Evolutionary conservation across 139 green algal species (phyloP), one percentile per base, ranked within the genome.

Genomic region (Chlorella vulgaris): DNA sequence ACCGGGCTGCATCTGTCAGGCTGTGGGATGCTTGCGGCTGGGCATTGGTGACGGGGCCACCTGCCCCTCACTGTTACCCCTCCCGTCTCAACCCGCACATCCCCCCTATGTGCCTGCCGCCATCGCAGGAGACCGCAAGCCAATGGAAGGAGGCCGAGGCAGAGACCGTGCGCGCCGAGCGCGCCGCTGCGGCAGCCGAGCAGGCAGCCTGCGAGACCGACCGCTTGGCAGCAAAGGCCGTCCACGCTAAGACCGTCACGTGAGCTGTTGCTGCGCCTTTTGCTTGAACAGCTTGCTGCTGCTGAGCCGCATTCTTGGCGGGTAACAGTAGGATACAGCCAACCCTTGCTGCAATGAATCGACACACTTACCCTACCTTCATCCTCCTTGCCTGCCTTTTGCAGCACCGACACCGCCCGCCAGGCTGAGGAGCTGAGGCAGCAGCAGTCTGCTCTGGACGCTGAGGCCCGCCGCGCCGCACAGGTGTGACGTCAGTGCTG

Each of bases 81-180:
- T n/a, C n/a, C n/a, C n/a, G n/a, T n/a, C n/a, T n/a, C n/a, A n/a
- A n/a, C n/a, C n/a, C n/a, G n/a, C n/a, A n/a, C n/a, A n/a, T n/a
- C n/a, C n/a, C n/a, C n/a, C n/a, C n/a, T n/a, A n/a, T n/a, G n/a
- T n/a, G n/a, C n/a, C n/a, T n/a, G n/a, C n/a, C n/a, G n/a, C n/a
- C 2, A 21, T 4, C n/a, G 47, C 76, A 86, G 78, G 82, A 84
- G 53, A 86, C 73, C 10, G 67, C n/a, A 0, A 66, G 75, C 2
- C 35, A 82, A 24, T 86, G 82, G 82, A 42, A 60, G 24, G 50
- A 35, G 22, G 82, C 82, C 19, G 51, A 86, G 66, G 82, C 82
- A 28, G 75, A 83, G 69, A 84, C 82, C 5, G 82, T 86, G 69
- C 70, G 76, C 21, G 82, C 82, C 5, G 82, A 86, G 75, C 62